Evolutionary conservation across 805 yeast species (phyloP).

Genomic region (Wickerhamiella brachini): DNA sequence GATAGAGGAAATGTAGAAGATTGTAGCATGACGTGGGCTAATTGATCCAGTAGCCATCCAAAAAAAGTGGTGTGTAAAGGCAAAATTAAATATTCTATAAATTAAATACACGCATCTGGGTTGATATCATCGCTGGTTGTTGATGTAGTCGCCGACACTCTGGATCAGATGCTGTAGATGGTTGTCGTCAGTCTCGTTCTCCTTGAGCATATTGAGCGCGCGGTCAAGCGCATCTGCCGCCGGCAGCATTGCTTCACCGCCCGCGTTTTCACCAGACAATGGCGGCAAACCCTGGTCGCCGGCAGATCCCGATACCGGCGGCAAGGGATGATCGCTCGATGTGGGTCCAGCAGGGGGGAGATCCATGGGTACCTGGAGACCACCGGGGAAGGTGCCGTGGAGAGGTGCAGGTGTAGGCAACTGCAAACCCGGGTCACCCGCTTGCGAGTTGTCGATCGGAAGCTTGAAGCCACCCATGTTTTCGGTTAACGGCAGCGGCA

Average conservation of each 20-base stretch:
- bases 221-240: slow-evolving; percentile 8
- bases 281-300: slow-evolving; percentile 2
- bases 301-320: slow-evolving; percentile 1
- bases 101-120: slow-evolving; percentile 1
- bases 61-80: neutral
- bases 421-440: neutral
- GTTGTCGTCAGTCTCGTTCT: slow-evolving; percentile 8
- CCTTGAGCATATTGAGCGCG: slow-evolving; percentile 5
- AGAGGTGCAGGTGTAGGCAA: neutral
- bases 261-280: neutral
- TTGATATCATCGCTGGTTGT: slow-evolving; percentile 6
- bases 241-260: slow-evolving; percentile 4
- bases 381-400: neutral
- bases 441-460: neutral
- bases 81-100: neutral
- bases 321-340: neutral
- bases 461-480: neutral
- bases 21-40: no score
- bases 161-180: slow-evolving; percentile 18
- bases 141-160: slow-evolving; percentile 20
- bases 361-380: neutral
- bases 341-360: neutral
- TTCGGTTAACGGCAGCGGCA: neutral
- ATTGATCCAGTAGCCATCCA: no score
- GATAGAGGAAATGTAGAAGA: no score